phyloP scores from a whole-genome alignment of 2,329 filamentous ascomycete species.

The Rhinocladiella mackenziei region DNA sequence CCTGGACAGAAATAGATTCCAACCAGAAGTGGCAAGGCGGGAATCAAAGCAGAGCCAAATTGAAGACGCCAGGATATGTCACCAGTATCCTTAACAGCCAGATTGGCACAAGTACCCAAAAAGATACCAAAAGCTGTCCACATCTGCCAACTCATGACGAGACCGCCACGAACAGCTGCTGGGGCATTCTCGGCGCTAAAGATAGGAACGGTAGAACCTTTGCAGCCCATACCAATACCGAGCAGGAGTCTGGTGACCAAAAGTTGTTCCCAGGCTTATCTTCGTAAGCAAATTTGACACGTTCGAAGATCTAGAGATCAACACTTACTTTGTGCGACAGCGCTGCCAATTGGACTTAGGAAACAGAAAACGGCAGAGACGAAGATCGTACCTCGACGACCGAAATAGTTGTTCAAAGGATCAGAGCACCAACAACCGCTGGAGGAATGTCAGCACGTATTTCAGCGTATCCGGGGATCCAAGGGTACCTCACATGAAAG shows the following conservation, averaged over 20 bases:
- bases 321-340: slow-evolving; percentile 57
- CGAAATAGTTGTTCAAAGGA: slow-evolving; percentile 66
- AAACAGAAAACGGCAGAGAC: slow-evolving; percentile 57
- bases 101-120: slow-evolving; percentile 62
- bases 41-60: slow-evolving; percentile 61
- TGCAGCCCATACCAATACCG: slow-evolving; percentile 73
- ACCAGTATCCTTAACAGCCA: slow-evolving; percentile 59
- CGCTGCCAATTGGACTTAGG: slow-evolving; percentile 57
- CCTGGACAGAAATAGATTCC: slow-evolving; percentile 61
- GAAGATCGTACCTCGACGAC: slow-evolving; percentile 64
- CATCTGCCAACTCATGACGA: slow-evolving; percentile 80
- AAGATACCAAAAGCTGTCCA: slow-evolving; percentile 58
- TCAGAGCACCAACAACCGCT: slow-evolving; percentile 70
- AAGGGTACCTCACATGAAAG: slow-evolving; percentile 42
- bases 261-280: slow-evolving; percentile 60
- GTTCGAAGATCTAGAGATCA: not conserved
- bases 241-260: slow-evolving; percentile 67
- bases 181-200: slow-evolving; percentile 73
- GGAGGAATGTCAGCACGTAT: slow-evolving; percentile 47
- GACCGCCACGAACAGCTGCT: slow-evolving; percentile 64
- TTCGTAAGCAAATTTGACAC: not conserved
- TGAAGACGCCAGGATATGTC: slow-evolving; percentile 60
- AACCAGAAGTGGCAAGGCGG: slow-evolving; percentile 57
- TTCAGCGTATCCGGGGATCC: slow-evolving; percentile 49
- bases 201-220: slow-evolving; percentile 70